phyloP scores from a whole-genome alignment of 495 filamentous ascomycete genomes.

The Pseudomonodictys pantanalensis region DNA sequence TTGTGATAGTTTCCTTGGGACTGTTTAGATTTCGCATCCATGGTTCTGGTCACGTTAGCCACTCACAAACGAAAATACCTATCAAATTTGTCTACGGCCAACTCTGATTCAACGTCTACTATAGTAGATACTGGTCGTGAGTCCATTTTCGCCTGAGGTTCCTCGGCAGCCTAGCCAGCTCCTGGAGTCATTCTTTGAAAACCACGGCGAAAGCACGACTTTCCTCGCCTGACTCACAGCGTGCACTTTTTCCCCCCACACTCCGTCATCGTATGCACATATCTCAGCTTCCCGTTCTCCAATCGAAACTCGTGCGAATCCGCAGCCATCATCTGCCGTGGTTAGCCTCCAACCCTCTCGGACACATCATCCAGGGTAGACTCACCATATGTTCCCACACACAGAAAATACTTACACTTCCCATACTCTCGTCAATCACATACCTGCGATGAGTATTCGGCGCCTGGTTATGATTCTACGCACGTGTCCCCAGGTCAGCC shows the following conservation, averaged over 20 bases:
- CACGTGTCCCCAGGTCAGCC: neutral
- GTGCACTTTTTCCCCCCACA: constrained; percentile 20
- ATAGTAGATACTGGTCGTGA: too few species aligned
- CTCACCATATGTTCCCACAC: constrained; percentile 24
- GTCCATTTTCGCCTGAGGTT: too few species aligned
- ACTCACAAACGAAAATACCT: too few species aligned
- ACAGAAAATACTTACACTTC: constrained; percentile 24
- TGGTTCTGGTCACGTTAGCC: too few species aligned
- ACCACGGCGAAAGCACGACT: too few species aligned
- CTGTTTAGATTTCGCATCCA: too few species aligned
- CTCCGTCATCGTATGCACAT: constrained; percentile 28
- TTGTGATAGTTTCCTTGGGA: too few species aligned
- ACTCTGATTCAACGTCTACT: too few species aligned
- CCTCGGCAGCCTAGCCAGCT: too few species aligned
- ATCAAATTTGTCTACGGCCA: too few species aligned
- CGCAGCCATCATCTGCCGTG: constrained; percentile 2
- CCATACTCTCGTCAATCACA: constrained; percentile 26
- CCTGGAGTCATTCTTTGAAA: too few species aligned
- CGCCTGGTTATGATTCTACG: constrained; percentile 17
- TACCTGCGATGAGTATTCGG: constrained; percentile 23
- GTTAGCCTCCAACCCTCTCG: neutral
- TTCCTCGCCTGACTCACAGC: neutral
- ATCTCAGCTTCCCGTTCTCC: constrained; percentile 25
- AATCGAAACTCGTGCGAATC: constrained; percentile 27
- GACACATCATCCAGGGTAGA: neutral